Base-by-base conservation (phyloP, 257 asterid genomes). In the Przewalskia tangutica region DNA sequence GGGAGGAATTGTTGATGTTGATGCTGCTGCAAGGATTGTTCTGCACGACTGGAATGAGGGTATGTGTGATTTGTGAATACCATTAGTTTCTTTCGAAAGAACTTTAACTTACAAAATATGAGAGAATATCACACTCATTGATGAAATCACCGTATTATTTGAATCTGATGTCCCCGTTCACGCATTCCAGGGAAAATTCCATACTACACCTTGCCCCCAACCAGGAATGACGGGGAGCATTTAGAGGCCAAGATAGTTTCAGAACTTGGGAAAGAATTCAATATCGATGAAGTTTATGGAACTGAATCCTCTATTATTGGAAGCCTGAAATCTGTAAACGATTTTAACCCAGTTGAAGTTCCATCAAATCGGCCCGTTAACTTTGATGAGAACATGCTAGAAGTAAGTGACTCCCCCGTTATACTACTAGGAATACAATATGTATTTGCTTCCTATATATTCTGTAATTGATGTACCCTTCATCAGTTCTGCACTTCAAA, bases 1-100 rank as follows among this genome's bases (percentile, higher is more conserved):
- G 84, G 98, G 99, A 56, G 99, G 99, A 82, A 85, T 92, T 54
- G 90, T 93, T 58, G 99, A 96, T 77, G 83, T 90, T 78, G 95
- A 87, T 73, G 94, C 97, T 83, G 91, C 97, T 84, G 97, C 98
- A 11, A 91, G 94, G 86, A 96, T 96, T 54, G 90, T 96, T 84
- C 89, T 96, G 90, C 95, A 91, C 10, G 99, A 96, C 81, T 96
- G 98, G 99, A 96, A 96, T 87, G 94, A 91, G 86, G 98, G 99
- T 95, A 90, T 36, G 84, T 20, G 18, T 50, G 23, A 90, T 36
- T 83, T 20, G 18, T 50, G 23, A 50, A 75, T 75, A 50, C 4
- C 12, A 51, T 50, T 48, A 50, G 8, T 50, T 7, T n/a, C 46
- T 14, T 50, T 23, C 1, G 1, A 11, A 75, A 27, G 1, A 75